Evolutionary conservation across 2,329 filamentous ascomycete species (phyloP).

Genomic region (Neopestalotiopsis sp.): DNA sequence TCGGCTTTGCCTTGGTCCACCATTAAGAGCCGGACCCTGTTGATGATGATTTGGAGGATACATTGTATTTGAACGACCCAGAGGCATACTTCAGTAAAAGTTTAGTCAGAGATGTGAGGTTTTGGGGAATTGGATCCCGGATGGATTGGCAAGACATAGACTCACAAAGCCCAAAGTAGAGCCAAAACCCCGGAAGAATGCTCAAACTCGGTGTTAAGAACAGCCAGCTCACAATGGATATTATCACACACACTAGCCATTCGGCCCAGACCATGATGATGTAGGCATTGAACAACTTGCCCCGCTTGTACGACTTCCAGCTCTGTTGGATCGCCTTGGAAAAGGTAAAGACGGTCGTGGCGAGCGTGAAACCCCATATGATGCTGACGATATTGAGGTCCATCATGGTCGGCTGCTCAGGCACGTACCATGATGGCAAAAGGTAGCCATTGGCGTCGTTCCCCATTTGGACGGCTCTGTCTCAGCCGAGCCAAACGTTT

Average conservation of each 20-base stretch:
- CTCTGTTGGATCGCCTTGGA: constrained; percentile 37
- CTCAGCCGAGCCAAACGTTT: background rate
- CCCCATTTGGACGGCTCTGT: constrained; percentile 1
- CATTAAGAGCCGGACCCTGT: constrained; percentile 51
- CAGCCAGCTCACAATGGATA: constrained; percentile 35
- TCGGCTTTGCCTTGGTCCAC: constrained; percentile 39
- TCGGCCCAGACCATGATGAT: constrained; percentile 42
- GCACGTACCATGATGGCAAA: constrained; percentile 13
- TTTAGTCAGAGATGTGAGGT: background rate
- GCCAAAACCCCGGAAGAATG: constrained; percentile 15
- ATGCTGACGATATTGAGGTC: constrained; percentile 37
- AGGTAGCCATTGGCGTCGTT: constrained; percentile 14
- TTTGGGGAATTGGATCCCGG: background rate
- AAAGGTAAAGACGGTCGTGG: constrained; percentile 33
- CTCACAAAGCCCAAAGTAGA: constrained; percentile 19
- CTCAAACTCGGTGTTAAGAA: background rate
- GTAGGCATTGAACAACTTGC: constrained; percentile 33
- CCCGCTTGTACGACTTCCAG: constrained; percentile 26
- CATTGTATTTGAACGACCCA: constrained; percentile 48
- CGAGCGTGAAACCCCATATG: constrained; percentile 36
- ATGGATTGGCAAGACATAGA: background rate
- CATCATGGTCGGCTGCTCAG: background rate
- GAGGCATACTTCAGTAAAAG: constrained; percentile 24
- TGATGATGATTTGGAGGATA: constrained; percentile 56
- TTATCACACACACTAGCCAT: constrained; percentile 31